Base-by-base conservation (phyloP, 2,329 filamentous ascomycete species). In the Aureobasidium sp. region DNA sequence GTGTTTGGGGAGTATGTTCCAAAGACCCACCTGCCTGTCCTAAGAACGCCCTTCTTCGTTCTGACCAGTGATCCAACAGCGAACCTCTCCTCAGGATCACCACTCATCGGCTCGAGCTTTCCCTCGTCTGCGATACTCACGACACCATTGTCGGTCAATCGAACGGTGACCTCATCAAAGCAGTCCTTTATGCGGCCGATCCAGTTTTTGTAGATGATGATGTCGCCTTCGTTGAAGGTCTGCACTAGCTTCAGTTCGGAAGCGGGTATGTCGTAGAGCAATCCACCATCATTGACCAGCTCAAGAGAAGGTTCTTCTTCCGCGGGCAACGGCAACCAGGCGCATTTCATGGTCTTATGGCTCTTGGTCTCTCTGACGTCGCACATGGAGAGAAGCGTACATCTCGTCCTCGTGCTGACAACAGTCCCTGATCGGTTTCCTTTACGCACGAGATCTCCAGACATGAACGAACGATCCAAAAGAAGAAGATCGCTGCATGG, bases 401-500 rank as follows among this genome's bases (percentile, higher is more conserved):
- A 82, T 47, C 68, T 73, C 2, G 76, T 76, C 32, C 71, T 73
- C 2, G 77, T 75, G 63, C 77, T 79, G 57, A 84, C 76, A 51
- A 85, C 77, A 3, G 78, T 82, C 29, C 83, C 83, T 58, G 79
- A 82, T 71, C 81, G 77, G 0, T 74, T 70, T 44, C 75, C 72
- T 36, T 75, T 72, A 68, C 83, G 84, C 57, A 85, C 82, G 11
- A 79, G 72, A 66, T 84, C 80, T 30, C 83, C 83, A 16, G 84
- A 77, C 53, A 78, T 75, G 14, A 85, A 70, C 1, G 75, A 72
- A n/a, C 83, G 78, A 69, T 84, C 81, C 34, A 85, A 70, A 27
- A 85, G 72, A 16, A 74, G 71, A 45, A 85, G 70, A 50, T 72
- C 71, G 65, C 78, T 77, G 36, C 71, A 48, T 14, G 61, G 61